Evolutionary conservation across 2,329 filamentous ascomycete genomes (phyloP).

Genomic region (Zymoseptoria tritici): DNA sequence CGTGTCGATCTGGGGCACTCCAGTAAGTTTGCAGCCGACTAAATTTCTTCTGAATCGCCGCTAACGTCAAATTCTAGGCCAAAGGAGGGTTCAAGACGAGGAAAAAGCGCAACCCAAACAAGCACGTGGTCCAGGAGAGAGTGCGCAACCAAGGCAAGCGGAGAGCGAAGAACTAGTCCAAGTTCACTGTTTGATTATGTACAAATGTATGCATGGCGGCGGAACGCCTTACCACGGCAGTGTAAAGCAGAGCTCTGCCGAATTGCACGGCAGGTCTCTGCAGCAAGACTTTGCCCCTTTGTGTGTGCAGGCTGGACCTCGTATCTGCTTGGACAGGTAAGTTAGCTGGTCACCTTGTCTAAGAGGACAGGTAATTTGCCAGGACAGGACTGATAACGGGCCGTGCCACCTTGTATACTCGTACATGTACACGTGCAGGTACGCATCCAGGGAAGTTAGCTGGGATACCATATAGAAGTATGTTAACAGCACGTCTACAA

Average conservation of each 20-base stretch:
- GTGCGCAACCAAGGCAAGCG: conserved; percentile 88
- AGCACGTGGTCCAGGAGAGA: conserved; percentile 76
- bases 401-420: not conserved
- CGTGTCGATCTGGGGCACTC: conserved; percentile 92
- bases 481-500: too few relatives aligned
- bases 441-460: too few relatives aligned
- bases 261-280: not conserved
- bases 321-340: not conserved
- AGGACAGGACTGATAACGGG: not conserved
- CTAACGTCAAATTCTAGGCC: conserved; percentile 38
- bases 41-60: conserved; percentile 1
- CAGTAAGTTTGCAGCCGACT: conserved; percentile 54
- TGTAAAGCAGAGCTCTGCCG: not conserved
- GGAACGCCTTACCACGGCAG: not conserved
- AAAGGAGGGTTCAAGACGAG: conserved; percentile 91
- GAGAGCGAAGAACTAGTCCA: conserved; percentile 36
- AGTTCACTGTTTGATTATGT: not conserved
- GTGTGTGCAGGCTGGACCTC: not conserved
- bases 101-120: conserved; percentile 81
- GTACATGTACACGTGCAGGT: too few relatives aligned
- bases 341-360: not conserved
- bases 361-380: not conserved
- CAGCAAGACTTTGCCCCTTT: not conserved
- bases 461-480: too few relatives aligned
- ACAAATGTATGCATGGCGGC: not conserved